Base-by-base conservation (phyloP, 768 basidiomycete genomes). In the Trametes cingulata region DNA sequence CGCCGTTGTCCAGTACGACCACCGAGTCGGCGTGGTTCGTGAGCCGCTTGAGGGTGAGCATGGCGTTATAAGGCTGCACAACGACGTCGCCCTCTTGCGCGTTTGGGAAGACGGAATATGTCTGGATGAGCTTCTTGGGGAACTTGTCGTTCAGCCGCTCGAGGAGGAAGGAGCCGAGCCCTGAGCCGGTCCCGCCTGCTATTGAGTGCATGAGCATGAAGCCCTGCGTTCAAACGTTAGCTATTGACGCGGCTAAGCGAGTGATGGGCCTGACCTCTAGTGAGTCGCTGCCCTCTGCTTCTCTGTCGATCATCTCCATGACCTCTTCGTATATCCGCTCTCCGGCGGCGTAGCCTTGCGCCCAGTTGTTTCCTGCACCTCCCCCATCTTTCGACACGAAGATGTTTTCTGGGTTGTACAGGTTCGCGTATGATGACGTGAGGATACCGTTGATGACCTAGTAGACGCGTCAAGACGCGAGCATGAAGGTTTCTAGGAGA, bases 351-450 rank as follows among this genome's bases (percentile, higher is more conserved):
- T 95, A 95, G 14, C 96, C 96, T 66, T 95, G 93, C 0, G 96
- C 96, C 93, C 96, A 98, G 71, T 98, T 98, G 69, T 99, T 99
- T 17, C 97, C 97, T 13, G 97, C 97, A 35, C 97, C 97, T n/a
- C 97, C 95, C 5, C 97, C 97, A 69, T 96, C 95, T 74, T 95
- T 92, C 1, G 92, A 94, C 22, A 95, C 80, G 69, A 92, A 98
- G 39, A 98, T 96, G 69, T 99, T 99, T 71, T 98, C 97, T 0
- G 95, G 95, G 71, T 99, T 99, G 74, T 98, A 99, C 35, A 99
- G 76, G 67, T 85, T 89, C 48, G 91, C 90, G 77, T 91, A 95
- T 0, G 93, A 85, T 29, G 93, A 93, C 22, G 87, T 80, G 39
- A 94, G 81, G 69, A 99, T 98, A 63, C 90, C 93, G 74, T 97